Percentiles rank a stretch among this genome's conserved stretches.
Evolutionary conservation across 257 asterid species (phyloP).

Genomic region (Solanum paucissectum): DNA sequence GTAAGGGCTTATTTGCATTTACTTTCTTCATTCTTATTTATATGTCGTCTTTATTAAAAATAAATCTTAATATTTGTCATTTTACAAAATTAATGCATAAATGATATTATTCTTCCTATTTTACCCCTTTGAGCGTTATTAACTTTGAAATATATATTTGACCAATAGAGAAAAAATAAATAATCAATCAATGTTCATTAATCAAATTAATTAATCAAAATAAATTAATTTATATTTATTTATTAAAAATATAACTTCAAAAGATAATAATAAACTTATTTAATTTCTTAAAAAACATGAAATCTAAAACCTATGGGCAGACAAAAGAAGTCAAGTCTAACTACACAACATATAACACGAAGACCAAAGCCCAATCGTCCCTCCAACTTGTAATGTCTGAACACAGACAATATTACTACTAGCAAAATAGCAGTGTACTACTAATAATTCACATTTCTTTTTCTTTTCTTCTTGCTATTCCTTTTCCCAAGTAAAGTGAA

Average conservation of each 20-base stretch:
- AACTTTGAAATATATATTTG: too few species aligned
- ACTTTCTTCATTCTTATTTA: not conserved
- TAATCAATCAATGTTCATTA: too few species aligned
- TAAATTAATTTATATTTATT: too few species aligned
- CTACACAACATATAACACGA: not conserved
- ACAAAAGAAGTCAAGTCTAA: not conserved
- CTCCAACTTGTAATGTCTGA: not conserved
- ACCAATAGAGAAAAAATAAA: too few species aligned
- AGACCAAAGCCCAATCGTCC: not conserved
- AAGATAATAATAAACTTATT: too few species aligned
- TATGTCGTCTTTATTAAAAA: not conserved
- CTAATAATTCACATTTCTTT: not conserved
- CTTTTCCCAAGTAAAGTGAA: not conserved
- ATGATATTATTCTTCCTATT: too few species aligned
- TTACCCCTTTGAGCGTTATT: too few species aligned
- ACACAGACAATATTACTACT: not conserved
- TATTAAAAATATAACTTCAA: too few species aligned
- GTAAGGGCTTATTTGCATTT: not conserved
- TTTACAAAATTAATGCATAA: not conserved
- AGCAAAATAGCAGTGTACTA: not conserved
- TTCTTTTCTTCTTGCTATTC: not conserved
- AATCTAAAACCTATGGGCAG: not conserved
- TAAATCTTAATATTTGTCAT: too few species aligned
- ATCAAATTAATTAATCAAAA: too few species aligned
- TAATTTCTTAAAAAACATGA: too few species aligned